Conservation (phyloP, 192 early-diverging fungal species). For the Diversispora epigaea region DNA sequence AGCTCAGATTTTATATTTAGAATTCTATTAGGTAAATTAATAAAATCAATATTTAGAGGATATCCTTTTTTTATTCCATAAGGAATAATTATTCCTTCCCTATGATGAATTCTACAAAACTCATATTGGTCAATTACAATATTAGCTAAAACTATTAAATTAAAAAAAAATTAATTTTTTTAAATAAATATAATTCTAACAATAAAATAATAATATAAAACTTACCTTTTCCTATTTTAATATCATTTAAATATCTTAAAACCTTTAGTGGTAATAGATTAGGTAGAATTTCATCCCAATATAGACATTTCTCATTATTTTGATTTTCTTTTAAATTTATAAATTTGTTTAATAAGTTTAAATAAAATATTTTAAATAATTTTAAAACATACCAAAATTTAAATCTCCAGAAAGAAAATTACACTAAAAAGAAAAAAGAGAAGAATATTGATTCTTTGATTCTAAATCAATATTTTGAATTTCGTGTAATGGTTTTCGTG, state of each 20-base stretch:
- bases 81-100: too few species aligned
- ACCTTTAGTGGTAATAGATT: constrained; percentile 1
- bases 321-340: neutral
- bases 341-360: neutral
- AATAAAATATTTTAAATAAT: neutral
- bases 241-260: constrained; percentile 11
- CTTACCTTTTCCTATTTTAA: neutral
- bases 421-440: neutral
- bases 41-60: too few species aligned
- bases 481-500: too few species aligned
- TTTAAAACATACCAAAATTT: neutral
- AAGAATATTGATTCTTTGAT: neutral
- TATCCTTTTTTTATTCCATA: too few species aligned
- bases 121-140: too few species aligned
- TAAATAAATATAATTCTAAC: too few species aligned
- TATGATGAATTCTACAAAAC: too few species aligned
- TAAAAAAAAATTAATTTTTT: too few species aligned
- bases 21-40: too few species aligned
- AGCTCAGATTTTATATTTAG: too few species aligned
- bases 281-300: neutral
- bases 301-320: neutral
- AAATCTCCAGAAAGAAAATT: neutral
- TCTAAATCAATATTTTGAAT: too few species aligned
- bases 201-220: neutral
- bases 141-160: too few species aligned